Conservation (phyloP, 768 basidiomycete genomes). For the Lentinula lateritia region DNA sequence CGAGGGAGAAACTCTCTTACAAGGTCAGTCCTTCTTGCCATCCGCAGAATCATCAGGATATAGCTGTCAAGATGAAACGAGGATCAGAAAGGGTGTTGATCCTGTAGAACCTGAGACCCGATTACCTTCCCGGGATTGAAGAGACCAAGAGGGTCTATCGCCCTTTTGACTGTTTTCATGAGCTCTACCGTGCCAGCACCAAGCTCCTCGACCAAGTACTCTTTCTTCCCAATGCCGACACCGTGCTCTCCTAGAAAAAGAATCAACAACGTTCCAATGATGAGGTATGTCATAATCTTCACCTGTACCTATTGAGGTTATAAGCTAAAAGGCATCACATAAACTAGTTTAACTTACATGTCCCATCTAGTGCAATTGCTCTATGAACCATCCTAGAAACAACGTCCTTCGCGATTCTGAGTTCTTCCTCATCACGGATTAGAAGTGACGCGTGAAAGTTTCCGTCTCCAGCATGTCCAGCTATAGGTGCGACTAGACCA, state of each 20-base stretch:
- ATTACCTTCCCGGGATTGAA: conserved; percentile 82
- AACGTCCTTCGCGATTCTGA: conserved; percentile 30
- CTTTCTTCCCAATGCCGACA: conserved; percentile 79
- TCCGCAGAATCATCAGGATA: not conserved
- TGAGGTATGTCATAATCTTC: too few relatives aligned
- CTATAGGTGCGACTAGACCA: conserved; percentile 55
- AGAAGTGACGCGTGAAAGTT: conserved; percentile 49
- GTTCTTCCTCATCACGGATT: conserved; percentile 51
- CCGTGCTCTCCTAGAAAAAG: conserved; percentile 72
- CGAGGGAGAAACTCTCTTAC: not conserved
- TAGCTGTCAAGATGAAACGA: not conserved
- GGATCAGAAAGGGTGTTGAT: not conserved
- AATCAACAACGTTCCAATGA: not conserved
- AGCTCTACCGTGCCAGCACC: conserved; percentile 77
- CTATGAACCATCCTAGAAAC: conserved; percentile 60
- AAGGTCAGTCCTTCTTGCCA: not conserved
- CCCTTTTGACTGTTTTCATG: conserved; percentile 77
- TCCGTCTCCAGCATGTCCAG: conserved; percentile 77
- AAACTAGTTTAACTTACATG: conserved; percentile 39
- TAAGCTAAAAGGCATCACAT: not conserved
- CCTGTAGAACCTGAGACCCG: not conserved
- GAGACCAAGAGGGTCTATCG: conserved; percentile 68
- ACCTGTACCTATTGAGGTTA: not conserved
- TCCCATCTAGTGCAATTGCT: conserved; percentile 68
- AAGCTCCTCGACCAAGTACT: conserved; percentile 77